Percentiles rank a stretch among this genome's conserved stretches.
Conservation (phyloP, 495 filamentous ascomycete genomes). For the Lophiotrema nucula region DNA sequence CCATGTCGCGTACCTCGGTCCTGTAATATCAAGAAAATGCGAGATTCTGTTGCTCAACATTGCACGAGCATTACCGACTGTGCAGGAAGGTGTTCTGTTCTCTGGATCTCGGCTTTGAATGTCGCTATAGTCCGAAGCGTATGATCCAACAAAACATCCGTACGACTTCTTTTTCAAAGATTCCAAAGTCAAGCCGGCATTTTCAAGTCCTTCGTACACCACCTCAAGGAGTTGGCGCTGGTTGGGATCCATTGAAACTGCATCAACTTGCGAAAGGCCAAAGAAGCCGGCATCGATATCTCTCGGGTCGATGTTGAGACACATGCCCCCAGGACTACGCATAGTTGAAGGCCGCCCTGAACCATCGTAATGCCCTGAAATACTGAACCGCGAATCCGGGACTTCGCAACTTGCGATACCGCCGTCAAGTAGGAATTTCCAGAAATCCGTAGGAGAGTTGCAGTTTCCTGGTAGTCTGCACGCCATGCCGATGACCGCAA, state of each 20-base stretch:
- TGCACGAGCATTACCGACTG: neutral
- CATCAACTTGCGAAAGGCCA: neutral
- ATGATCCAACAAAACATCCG: neutral
- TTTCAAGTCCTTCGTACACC: constrained; percentile 1
- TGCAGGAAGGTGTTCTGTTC: neutral
- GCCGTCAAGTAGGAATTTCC: constrained; percentile 55
- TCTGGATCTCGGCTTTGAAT: neutral
- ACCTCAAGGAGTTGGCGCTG: constrained; percentile 10
- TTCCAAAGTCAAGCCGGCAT: constrained; percentile 13
- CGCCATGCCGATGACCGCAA: constrained; percentile 61
- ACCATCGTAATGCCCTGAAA: constrained; percentile 11
- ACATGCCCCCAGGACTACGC: constrained; percentile 1
- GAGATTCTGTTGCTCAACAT: neutral
- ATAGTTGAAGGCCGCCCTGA: neutral
- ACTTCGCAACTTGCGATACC: constrained; percentile 18
- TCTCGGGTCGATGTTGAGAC: neutral
- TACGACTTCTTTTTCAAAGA: no score
- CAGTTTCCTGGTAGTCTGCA: constrained; percentile 62
- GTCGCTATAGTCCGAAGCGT: neutral
- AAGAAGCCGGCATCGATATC: constrained; percentile 4
- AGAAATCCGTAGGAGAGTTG: constrained; percentile 53
- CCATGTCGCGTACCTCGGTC: neutral
- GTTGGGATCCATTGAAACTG: constrained; percentile 9
- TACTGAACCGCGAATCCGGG: neutral
- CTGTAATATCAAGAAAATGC: neutral